Base-by-base conservation (phyloP, 192 early-diverging fungal genomes). In the Physocladia obscura region DNA sequence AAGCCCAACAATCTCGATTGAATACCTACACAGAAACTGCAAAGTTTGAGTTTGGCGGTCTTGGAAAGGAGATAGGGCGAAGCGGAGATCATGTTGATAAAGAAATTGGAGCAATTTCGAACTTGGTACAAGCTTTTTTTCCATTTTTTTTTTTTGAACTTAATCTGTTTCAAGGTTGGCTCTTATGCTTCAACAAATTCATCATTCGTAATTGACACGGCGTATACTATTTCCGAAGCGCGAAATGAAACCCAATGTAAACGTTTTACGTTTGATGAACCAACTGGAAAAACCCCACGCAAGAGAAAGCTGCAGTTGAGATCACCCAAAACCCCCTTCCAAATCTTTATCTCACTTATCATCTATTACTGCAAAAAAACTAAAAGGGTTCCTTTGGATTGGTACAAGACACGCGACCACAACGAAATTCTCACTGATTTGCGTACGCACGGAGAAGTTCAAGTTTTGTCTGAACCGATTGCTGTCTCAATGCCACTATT, bases 281-380 rank as follows among this genome's bases (percentile, higher is more conserved):
- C 76, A 0, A 81, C 79, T 1, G 79, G 79, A 15, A 37, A 75
- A 36, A 81, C 79, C 24, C 79, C 79, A n/a, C 55, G 68, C 3
- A 75, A 74, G 38, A 59, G 56, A 40, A 44, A 62, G 29, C 68
- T 77, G 39, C 27, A 68, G 79, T 81, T 49, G 60, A 62, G 60
- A 47, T 15, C n/a, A n/a, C n/a, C n/a, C n/a, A n/a, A n/a, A n/a
- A 55, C 52, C 11, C 44, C 44, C 44, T 47, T 26, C 21, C 29
- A 2, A 26, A 17, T 15, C n/a, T n/a, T n/a, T n/a, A n/a, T n/a
- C n/a, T n/a, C n/a, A n/a, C 11, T 44, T 8, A 44, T 44, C 40
- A 44, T 37, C 4, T 35, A 52, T 67, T 62, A 17, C 29, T 62
- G 15, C 48, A 19, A 37, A 31, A 40, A 11, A 57, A n/a, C n/a